phyloP scores from a whole-genome alignment of 169 alveolate species.

The Plasmodium cynomolgi region DNA sequence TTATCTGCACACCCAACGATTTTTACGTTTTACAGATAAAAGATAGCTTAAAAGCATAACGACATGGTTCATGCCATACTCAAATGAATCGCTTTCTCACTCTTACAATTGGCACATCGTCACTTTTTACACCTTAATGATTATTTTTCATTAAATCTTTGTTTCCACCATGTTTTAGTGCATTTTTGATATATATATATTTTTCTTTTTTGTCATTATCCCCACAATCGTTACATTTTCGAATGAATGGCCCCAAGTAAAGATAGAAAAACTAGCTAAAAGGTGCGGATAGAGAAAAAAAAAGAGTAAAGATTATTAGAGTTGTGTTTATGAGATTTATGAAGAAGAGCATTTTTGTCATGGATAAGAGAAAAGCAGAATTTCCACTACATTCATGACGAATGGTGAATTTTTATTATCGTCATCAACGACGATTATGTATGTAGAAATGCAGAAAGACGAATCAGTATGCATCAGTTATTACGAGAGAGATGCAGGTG shows the following conservation, averaged over 20 bases:
- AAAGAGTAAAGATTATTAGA: not conserved
- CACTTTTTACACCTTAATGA: not conserved
- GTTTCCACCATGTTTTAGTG: not conserved
- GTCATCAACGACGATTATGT: not conserved
- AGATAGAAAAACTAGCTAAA: not conserved
- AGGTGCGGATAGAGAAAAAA: not conserved
- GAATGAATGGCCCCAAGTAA: not conserved
- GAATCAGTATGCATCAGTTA: not conserved
- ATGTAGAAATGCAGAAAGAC: not conserved
- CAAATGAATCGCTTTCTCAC: not conserved
- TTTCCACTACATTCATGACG: not conserved
- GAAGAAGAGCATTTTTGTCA: not conserved
- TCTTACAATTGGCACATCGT: not conserved
- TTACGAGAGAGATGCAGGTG: not conserved
- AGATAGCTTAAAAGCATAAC: not conserved
- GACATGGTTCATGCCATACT: not conserved
- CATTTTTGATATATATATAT: not conserved
- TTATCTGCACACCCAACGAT: not conserved
- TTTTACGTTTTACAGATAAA: not conserved
- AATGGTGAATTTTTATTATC: not conserved
- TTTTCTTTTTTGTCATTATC: not conserved
- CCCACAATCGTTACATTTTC: not conserved
- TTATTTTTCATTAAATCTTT: not conserved
- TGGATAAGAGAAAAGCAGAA: not conserved
- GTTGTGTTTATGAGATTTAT: not conserved